Evolutionary conservation across 257 asterid species (phyloP), one percentile per base, ranked within the genome.

Genomic region (Nicotiana paniculata): DNA sequence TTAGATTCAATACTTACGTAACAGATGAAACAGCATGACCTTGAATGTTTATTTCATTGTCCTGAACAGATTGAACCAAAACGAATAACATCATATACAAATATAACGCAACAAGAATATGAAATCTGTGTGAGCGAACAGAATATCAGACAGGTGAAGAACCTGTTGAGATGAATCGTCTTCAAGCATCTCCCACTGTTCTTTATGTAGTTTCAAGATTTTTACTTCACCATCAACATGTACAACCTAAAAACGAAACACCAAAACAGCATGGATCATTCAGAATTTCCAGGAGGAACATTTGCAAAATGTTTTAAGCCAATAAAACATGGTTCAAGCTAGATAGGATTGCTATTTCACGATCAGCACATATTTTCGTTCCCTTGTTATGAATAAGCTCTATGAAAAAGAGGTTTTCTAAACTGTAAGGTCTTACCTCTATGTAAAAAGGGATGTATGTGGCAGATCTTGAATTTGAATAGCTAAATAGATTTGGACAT

Each of bases 221-320:
- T 90, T 92, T 59, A 64, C 77, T 39, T 83, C 90, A 62, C 84
- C 81, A 64, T 92, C 94, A 80, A 83, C 91, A 58, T 92, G 87
- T 30, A 65, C 1, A 78, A 92, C 79, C 94, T 92, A 85, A 83
- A 80, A 82, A 16, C 18, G 83, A 18, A 83, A 70, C 82, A 81
- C 79, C 24, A 83, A 0, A 69, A 6, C 26, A 55, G 58, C 53
- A 30, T 61, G 4, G 3, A 4, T 67, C 21, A 53, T 37, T 64
- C 51, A 54, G 46, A 84, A 51, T 35, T 26, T 74, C 3, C 79
- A 13, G 43, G 43, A 74, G 43, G 79, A 48, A 13, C 16, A 13
- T 74, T 7, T 26, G 16, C 39, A 2, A 74, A 26, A 8, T 6
- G 28, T 1, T 48, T 21, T 6, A 26, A 43, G 16, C 79, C 43